These are phyloP conservation scores for Pseudogymnoascus sp. DNA, from an alignment of 2,329 filamentous ascomycete species.

Conservation along the genomic window DNA sequence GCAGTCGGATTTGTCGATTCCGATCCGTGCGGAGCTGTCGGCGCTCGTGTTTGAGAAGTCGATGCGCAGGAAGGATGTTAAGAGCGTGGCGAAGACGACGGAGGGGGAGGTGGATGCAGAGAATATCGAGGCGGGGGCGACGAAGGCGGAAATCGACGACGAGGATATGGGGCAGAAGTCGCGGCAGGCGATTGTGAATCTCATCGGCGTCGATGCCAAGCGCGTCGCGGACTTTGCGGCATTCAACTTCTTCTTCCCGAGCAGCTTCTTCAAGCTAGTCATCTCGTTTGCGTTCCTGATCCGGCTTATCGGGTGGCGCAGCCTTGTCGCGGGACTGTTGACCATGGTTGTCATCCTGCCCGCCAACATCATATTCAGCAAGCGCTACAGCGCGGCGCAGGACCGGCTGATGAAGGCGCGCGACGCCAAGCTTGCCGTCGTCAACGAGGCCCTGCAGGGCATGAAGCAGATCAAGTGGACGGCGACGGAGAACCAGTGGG, in stretches of 20 bases:
- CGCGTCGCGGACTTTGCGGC: conserved; percentile 61
- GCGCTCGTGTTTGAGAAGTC: conserved; percentile 69
- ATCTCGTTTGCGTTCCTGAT: conserved; percentile 59
- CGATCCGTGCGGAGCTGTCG: conserved; percentile 60
- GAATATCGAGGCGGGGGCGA: conserved; percentile 20
- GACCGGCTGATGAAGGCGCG: conserved; percentile 66
- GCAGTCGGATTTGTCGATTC: conserved; percentile 53
- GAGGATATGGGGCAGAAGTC: conserved; percentile 45
- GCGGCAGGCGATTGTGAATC: conserved; percentile 64
- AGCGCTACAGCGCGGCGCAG: conserved; percentile 54
- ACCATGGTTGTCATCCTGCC: conserved; percentile 58
- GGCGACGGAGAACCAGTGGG: conserved; percentile 66
- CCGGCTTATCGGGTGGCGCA: conserved; percentile 63
- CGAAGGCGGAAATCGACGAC: conserved; percentile 27
- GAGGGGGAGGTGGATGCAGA: conserved; percentile 25
- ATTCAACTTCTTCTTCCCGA: conserved; percentile 57
- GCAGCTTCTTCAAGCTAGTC: conserved; percentile 52
- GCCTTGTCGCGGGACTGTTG: conserved; percentile 55
- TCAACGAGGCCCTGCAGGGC: conserved; percentile 69
- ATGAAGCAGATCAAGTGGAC: conserved; percentile 83
- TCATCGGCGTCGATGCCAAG: conserved; percentile 67
- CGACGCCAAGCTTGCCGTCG: conserved; percentile 65
- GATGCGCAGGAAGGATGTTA: conserved; percentile 68
- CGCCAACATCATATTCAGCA: conserved; percentile 59
- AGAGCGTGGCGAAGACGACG: conserved; percentile 45